Conservation (phyloP, 2,329 filamentous ascomycete genomes). For the Domatiomyces catenatus region DNA sequence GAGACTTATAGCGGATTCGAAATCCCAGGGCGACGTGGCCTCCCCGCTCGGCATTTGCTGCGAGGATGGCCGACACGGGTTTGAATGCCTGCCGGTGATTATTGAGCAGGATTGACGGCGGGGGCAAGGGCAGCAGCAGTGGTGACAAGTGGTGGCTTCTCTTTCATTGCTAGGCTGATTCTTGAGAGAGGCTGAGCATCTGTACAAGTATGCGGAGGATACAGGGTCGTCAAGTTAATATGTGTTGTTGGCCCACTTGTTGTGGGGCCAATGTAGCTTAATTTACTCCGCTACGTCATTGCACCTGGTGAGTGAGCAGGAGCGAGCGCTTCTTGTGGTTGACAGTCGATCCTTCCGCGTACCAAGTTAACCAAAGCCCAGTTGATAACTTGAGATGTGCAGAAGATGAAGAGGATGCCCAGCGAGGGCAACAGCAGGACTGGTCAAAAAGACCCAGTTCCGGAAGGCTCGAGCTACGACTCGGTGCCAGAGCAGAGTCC, state of each 20-base stretch:
- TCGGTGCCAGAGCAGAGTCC: too few species aligned
- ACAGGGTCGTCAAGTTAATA: neutral
- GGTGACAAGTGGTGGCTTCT: neutral
- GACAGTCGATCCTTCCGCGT: too few species aligned
- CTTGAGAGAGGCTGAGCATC: neutral
- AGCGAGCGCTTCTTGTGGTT: too few species aligned
- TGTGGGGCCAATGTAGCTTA: too few species aligned
- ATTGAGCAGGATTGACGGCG: neutral
- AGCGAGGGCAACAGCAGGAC: too few species aligned
- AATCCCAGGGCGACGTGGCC: constrained; percentile 26
- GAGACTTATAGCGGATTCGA: constrained; percentile 30
- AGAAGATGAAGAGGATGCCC: too few species aligned
- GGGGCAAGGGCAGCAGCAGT: neutral
- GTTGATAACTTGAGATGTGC: too few species aligned
- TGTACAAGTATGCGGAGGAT: neutral
- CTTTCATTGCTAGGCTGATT: neutral
- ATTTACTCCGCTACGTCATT: too few species aligned
- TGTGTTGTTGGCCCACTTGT: constrained; percentile 15
- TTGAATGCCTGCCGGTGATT: neutral
- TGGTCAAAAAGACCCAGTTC: too few species aligned
- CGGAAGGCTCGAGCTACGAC: too few species aligned
- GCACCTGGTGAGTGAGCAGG: too few species aligned
- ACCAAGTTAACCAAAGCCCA: too few species aligned
- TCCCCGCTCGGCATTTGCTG: neutral
- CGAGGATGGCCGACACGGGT: neutral